A percentile compares a stretch with the other conserved stretches of the same genome.
phyloP scores from a whole-genome alignment of 2,329 filamentous ascomycete genomes.

The Sporothrix pallida region DNA sequence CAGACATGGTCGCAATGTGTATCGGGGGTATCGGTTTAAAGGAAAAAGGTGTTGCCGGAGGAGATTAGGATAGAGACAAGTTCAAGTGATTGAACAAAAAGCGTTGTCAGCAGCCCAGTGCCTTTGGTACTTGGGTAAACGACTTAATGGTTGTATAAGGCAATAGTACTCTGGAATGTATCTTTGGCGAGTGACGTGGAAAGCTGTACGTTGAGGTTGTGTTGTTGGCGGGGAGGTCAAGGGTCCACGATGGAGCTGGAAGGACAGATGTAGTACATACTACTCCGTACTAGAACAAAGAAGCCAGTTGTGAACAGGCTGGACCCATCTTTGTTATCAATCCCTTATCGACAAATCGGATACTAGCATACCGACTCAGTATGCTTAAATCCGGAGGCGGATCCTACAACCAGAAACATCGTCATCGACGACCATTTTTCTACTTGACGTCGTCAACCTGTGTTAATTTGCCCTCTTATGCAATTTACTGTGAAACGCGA shows the following conservation, averaged over 20 bases:
- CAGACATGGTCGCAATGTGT: slow-evolving; percentile 53
- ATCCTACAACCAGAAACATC: neutral
- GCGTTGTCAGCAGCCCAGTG: no score
- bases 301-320: slow-evolving; percentile 29
- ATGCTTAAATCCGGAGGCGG: neutral
- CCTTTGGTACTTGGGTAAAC: no score
- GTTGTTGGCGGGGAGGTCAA: neutral
- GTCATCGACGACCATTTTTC: slow-evolving; percentile 17
- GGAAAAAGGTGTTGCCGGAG: no score
- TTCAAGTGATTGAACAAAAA: no score
- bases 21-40: no score
- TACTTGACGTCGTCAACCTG: neutral
- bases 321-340: neutral
- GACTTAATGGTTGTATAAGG: no score
- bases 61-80: no score
- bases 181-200: neutral
- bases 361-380: neutral
- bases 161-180: no score
- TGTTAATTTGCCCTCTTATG: slow-evolving; percentile 28
- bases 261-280: neutral
- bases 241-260: neutral
- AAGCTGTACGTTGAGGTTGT: neutral
- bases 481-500: slow-evolving; percentile 5
- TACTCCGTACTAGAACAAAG: slow-evolving; percentile 14
- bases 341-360: neutral